Percentiles rank a stretch among this genome's conserved stretches.
phyloP scores from a whole-genome alignment of 371 early-diverging fungal species.

The Chytridiales sp. region DNA sequence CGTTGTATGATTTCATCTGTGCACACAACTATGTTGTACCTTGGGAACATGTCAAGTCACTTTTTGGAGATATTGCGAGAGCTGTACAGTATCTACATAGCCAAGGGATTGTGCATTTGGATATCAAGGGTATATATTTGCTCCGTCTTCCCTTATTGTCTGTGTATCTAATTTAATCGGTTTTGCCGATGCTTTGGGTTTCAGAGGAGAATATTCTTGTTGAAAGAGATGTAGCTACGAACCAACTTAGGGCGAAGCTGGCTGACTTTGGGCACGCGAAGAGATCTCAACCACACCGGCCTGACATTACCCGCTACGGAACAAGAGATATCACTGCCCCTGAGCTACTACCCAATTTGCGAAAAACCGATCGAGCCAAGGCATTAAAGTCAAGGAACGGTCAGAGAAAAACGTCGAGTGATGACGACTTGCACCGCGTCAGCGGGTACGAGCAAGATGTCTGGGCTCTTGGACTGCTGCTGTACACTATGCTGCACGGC shows the following conservation, averaged over 20 bases:
- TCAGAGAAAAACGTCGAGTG: not conserved
- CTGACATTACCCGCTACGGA: not conserved
- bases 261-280: not conserved
- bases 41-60: no score
- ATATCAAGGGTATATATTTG: no score
- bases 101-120: no score
- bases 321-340: not conserved
- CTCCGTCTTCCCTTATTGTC: no score
- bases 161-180: no score
- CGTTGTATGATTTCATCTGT: no score
- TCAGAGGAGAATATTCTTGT: no score
- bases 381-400: not conserved
- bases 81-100: no score
- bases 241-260: not conserved
- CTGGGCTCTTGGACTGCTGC: not conserved
- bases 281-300: not conserved
- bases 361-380: not conserved
- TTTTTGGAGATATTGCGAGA: no score
- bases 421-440: not conserved
- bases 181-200: no score
- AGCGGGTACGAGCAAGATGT: not conserved
- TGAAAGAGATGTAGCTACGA: no score
- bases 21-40: no score
- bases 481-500: not conserved
- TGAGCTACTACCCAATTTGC: not conserved